Evolutionary conservation across 805 yeast genomes (phyloP), one percentile per base, ranked within the genome.

Genomic region (Yarrowia bubula): DNA sequence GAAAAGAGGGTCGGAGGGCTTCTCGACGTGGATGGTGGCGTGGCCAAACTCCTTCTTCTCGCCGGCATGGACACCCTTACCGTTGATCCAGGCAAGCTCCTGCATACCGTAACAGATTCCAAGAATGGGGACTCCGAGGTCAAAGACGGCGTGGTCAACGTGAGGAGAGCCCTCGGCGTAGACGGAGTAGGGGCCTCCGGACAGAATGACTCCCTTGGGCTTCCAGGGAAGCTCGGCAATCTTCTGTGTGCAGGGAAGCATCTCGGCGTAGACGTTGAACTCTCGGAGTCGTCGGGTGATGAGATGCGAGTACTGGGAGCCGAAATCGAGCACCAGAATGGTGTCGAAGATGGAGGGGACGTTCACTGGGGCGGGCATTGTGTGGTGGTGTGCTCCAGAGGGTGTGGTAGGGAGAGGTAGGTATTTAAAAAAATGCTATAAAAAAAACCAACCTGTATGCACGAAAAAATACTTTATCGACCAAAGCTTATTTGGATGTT

Each of bases 91-190:
- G 64, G 99, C 99, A 71, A 95, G 81, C 80, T 95, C 99, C 83
- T 95, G 99, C 93, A 95, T 89, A 78, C 99, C 99, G 80, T 95
- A 95, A 81, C 99, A 95, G 77, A 95, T 95, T 74, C 99, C 99
- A 70, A 95, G 82, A 73, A 95, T 89, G 69, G 99, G 99, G 41
- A 95, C 99, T 67, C 85, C 84, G 72, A 95, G 85, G 71, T 93
- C 84, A 81, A 95, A 95, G 67, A 95, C 86, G 65, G 85, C 98
- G 70, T 87, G 95, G 80, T 95, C 99, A 66, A 93, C 99, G 78
- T 95, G 99, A 48, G 99, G 99, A 68, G 98, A 92, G 72, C 88
- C 98, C 66, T 85, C 88, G 66, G 89, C 97, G 75, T 93, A 95
- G 60, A 95, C 99, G 11, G 98, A 92, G 87, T 90, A 95, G 64